Percentiles rank a stretch among this genome's conserved stretches.
Evolutionary conservation across 495 filamentous ascomycete genomes (phyloP).

Genomic region (Annulohypoxylon moriforme): DNA sequence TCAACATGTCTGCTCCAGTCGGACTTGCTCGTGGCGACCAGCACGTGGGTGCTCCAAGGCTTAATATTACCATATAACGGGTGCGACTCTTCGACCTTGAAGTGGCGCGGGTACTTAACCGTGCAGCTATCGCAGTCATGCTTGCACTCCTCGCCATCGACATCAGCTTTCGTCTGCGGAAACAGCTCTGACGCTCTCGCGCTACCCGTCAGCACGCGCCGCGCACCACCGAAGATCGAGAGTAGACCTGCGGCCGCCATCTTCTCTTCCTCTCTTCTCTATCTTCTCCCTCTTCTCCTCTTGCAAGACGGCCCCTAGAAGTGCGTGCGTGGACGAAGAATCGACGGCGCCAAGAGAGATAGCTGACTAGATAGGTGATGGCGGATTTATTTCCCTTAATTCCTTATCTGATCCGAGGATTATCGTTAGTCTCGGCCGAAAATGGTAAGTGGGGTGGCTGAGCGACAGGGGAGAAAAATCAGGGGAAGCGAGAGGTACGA

Average conservation of each 20-base stretch:
- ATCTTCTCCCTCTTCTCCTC: constrained; percentile 6
- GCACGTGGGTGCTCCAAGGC: constrained; percentile 86
- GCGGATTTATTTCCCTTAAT: neutral
- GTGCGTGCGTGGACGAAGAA: neutral
- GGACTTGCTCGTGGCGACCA: constrained; percentile 93
- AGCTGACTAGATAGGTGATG: neutral
- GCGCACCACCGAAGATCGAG: constrained; percentile 57
- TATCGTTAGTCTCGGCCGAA: constrained; percentile 14
- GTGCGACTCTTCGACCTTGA: constrained; percentile 80
- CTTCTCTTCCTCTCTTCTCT: neutral
- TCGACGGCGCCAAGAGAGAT: neutral
- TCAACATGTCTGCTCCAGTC: constrained; percentile 94
- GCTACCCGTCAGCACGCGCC: constrained; percentile 69
- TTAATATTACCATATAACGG: constrained; percentile 88
- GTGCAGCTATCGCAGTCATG: constrained; percentile 90
- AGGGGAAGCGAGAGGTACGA: constrained; percentile 5
- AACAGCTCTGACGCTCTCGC: constrained; percentile 70
- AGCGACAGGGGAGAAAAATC: neutral
- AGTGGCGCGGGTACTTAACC: constrained; percentile 74
- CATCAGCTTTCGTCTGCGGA: constrained; percentile 69
- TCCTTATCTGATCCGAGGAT: constrained; percentile 38
- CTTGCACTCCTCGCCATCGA: constrained; percentile 91
- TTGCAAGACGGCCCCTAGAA: neutral
- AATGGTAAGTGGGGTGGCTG: constrained; percentile 20
- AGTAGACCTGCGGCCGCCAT: constrained; percentile 52